These are phyloP conservation scores for Fusarium sublunatum DNA, from an alignment of 2,329 filamentous ascomycete species.

Conservation along the genomic window DNA sequence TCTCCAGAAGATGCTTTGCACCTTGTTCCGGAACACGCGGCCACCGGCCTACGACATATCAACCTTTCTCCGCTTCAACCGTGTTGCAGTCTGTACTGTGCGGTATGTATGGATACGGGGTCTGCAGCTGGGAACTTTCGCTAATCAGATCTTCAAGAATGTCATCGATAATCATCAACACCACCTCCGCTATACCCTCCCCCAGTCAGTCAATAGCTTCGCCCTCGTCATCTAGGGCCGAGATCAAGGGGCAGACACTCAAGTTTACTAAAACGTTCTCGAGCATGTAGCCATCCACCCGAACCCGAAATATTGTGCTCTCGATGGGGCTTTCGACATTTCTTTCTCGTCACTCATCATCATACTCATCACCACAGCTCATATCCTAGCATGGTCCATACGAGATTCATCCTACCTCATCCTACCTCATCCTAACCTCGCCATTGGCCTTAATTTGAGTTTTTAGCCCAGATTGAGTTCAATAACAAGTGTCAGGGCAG, in stretches of 20 bases:
- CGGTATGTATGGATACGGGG: neutral
- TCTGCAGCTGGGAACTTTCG: conserved; percentile 19
- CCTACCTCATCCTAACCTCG: neutral
- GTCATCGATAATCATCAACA: conserved; percentile 5
- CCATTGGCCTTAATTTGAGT: conserved; percentile 6
- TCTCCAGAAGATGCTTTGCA: neutral
- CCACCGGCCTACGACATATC: neutral
- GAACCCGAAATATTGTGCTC: conserved; percentile 11
- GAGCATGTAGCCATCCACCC: conserved; percentile 4
- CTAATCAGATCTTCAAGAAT: conserved; percentile 28
- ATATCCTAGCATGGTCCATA: conserved; percentile 1
- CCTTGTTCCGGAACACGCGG: neutral
- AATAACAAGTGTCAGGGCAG: conserved; percentile 36
- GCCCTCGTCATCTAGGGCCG: conserved; percentile 31
- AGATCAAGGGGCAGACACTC: conserved; percentile 24
- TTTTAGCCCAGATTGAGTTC: conserved; percentile 20
- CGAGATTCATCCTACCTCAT: neutral
- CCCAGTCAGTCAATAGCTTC: conserved; percentile 9
- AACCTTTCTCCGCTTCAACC: neutral
- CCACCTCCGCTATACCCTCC: conserved; percentile 23
- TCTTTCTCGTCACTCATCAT: conserved; percentile 25
- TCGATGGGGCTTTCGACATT: neutral
- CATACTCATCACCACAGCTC: neutral
- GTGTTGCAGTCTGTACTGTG: neutral
- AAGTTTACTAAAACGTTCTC: conserved; percentile 24